These are phyloP conservation scores for Rhodamnia argentea DNA, from an alignment of 345 rosid species.

Conservation along the genomic window DNA sequence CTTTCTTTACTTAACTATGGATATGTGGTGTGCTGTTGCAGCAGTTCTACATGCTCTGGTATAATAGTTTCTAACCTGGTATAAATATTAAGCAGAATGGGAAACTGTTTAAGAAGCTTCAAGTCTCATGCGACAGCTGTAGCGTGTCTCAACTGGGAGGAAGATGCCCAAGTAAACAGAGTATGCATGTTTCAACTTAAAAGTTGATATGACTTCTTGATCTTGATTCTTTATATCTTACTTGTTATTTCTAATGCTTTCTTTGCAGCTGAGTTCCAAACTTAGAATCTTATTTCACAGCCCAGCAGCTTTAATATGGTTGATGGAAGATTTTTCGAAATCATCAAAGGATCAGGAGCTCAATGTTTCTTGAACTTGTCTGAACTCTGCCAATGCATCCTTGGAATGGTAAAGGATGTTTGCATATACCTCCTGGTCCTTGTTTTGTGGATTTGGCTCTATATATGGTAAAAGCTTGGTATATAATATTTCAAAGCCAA, in stretches of 20 bases:
- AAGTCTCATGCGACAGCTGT: constrained; percentile 65
- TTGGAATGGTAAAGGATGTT: neutral
- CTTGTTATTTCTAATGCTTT: neutral
- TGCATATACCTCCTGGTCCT: neutral
- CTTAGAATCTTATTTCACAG: neutral
- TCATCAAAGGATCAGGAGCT: neutral
- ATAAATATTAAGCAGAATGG: constrained; percentile 45
- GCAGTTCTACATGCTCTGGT: neutral
- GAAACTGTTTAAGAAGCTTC: constrained; percentile 62
- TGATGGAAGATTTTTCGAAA: neutral
- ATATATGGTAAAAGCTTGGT: neutral
- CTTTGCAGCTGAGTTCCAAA: too few relatives aligned
- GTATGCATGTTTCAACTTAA: constrained; percentile 17
- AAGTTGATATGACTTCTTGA: neutral
- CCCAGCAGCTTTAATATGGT: too few relatives aligned
- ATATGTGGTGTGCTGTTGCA: neutral
- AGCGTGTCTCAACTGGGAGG: constrained; percentile 82
- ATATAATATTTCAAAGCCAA: neutral
- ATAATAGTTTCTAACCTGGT: neutral
- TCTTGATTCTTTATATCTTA: neutral
- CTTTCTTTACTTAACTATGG: neutral
- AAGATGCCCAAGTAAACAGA: constrained; percentile 39
- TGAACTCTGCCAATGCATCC: neutral
- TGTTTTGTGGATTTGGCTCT: neutral
- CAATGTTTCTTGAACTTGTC: fast-evolving